Base-by-base conservation (phyloP, 257 asterid genomes). In the Solanum virginianum region DNA sequence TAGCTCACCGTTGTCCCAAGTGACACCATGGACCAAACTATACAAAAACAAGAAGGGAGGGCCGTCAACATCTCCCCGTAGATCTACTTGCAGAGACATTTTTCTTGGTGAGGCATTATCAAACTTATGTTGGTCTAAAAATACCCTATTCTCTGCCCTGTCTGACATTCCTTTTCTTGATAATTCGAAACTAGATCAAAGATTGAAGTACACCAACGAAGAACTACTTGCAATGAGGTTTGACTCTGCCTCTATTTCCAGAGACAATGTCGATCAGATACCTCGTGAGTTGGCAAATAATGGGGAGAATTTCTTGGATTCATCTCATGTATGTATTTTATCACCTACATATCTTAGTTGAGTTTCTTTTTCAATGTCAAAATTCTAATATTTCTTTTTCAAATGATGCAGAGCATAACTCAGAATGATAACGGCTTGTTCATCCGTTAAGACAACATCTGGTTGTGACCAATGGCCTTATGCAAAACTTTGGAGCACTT, bases 121-220 rank as follows among this genome's bases (percentile, higher is more conserved):
- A 70, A 81, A 47, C 80, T 9, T 75, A 47, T 80, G 59, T 56
- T 53, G 16, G 10, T 65, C 5, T 10, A 62, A 39, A 22, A 41
- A 17, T n/a, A 29, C 9, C n/a, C n/a, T 36, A 26, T 14, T 69
- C 11, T 56, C 85, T 29, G 65, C 80, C 79, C 55, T 59, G 22
- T 83, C 74, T 85, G 79, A 82, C 83, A 39, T 62, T 12, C 45
- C 55, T 20, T 26, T n/a, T 72, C 55, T 26, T 70, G 7, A 55
- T 85, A 66, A 68, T 87, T 82, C 85, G 47, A 47, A 56, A 87
- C 91, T 91, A 96, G 98, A 96, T 95, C 98, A 96, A 88, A 90
- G 99, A 87, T 87, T 94, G 93, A 95, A 92, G 91, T 95, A 95
- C 86, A 91, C 88, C 89, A 90, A 91, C 84, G 96, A 94, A 80